A percentile compares a stretch with the other conserved stretches of the same genome.
Conservation (phyloP, 139 green algal genomes). For the Edaphochlamys debaryana region DNA sequence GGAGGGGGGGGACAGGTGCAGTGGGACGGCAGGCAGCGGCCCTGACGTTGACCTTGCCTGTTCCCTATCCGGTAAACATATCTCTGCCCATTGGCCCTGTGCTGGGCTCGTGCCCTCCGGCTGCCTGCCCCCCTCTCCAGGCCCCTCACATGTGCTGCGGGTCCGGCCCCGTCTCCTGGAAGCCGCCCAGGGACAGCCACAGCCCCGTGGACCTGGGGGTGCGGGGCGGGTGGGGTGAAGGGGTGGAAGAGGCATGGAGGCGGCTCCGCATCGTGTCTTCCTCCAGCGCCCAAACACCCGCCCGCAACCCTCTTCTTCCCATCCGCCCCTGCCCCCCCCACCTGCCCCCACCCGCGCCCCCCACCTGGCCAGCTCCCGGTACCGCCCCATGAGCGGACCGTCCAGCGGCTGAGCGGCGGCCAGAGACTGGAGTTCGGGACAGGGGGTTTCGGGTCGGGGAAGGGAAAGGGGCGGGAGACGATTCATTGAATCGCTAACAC, state of each 20-base stretch:
- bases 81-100: background rate
- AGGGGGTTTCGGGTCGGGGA: background rate
- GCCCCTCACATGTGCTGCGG: constrained; percentile 63
- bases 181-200: constrained; percentile 95
- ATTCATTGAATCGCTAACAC: too few species aligned
- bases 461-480: background rate
- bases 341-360: background rate
- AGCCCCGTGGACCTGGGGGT: constrained; percentile 61
- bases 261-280: too few species aligned
- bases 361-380: constrained; percentile 76
- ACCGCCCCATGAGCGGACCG: constrained; percentile 80
- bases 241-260: background rate
- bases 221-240: background rate
- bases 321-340: background rate
- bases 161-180: constrained; percentile 82
- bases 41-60: too few species aligned
- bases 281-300: too few species aligned
- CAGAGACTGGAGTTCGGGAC: constrained; percentile 67
- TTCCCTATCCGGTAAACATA: background rate
- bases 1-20: background rate
- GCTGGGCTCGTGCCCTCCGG: background rate
- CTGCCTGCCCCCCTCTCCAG: background rate
- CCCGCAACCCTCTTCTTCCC: too few species aligned
- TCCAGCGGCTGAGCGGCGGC: constrained; percentile 78
- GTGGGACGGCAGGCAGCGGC: background rate